Evolutionary conservation across 1,139 yeast species (phyloP).

Genomic region (Pichia sp.): DNA sequence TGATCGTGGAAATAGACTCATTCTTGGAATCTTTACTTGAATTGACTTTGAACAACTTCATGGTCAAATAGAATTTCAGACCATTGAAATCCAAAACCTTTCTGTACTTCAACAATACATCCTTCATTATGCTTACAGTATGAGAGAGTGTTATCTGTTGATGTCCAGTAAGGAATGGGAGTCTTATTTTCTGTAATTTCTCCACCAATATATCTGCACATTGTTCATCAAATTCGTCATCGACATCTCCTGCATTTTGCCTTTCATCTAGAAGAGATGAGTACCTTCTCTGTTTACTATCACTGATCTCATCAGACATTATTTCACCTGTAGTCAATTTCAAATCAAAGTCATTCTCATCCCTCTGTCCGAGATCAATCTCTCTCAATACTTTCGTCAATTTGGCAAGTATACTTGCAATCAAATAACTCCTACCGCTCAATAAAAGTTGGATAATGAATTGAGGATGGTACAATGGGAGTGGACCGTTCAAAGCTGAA

Average conservation of each 20-base stretch:
- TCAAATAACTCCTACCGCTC: slow-evolving; percentile 51
- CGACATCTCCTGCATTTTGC: slow-evolving; percentile 16
- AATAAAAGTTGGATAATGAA: slow-evolving; percentile 71
- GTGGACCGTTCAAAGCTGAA: slow-evolving; percentile 75
- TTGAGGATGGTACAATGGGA: slow-evolving; percentile 92
- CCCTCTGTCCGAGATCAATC: slow-evolving; percentile 33
- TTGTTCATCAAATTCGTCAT: slow-evolving; percentile 35
- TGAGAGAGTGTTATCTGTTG: slow-evolving; percentile 81
- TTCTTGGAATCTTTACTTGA: slow-evolving; percentile 32
- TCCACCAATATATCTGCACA: slow-evolving; percentile 49
- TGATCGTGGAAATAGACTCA: slow-evolving; percentile 30
- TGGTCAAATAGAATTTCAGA: slow-evolving; percentile 62
- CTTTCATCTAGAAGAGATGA: background rate
- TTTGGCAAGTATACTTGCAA: slow-evolving; percentile 47
- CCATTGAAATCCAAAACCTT: slow-evolving; percentile 68
- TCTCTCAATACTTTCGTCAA: slow-evolving; percentile 49
- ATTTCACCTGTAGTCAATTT: slow-evolving; percentile 30
- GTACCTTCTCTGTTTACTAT: background rate
- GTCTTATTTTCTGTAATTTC: slow-evolving; percentile 52
- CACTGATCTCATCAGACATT: slow-evolving; percentile 3
- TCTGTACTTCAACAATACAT: slow-evolving; percentile 36
- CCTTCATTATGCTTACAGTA: slow-evolving; percentile 56
- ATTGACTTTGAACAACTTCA: slow-evolving; percentile 59
- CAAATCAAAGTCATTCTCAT: slow-evolving; percentile 31
- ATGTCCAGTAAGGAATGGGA: slow-evolving; percentile 83